These are phyloP conservation scores for Rosa hybrid DNA, from an alignment of 331 rosid genomes.

Conservation along the genomic window DNA sequence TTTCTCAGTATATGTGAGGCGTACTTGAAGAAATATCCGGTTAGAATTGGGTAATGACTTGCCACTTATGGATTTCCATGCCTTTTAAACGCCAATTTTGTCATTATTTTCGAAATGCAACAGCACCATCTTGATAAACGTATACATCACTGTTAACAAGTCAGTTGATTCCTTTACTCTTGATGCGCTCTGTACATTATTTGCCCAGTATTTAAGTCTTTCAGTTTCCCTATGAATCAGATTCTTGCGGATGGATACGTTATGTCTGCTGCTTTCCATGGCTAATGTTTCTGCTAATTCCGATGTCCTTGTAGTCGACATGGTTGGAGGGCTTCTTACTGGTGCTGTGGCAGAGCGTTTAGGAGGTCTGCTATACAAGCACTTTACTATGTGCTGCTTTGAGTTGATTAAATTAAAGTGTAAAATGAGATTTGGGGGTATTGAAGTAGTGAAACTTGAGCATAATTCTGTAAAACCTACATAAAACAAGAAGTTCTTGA, in stretches of 20 bases:
- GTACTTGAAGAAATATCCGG: constrained; percentile 83
- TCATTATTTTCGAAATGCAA: neutral
- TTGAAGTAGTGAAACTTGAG: constrained; percentile 2
- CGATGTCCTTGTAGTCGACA: constrained; percentile 80
- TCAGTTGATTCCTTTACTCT: constrained; percentile 4
- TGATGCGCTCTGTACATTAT: neutral
- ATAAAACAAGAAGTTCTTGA: neutral
- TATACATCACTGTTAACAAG: neutral
- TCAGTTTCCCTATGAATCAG: constrained; percentile 42
- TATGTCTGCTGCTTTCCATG: constrained; percentile 84
- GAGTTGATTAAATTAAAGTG: neutral
- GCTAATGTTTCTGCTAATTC: constrained; percentile 86
- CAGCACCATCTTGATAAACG: neutral
- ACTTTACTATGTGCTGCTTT: constrained; percentile 17
- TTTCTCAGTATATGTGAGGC: constrained; percentile 88
- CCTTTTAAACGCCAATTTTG: neutral
- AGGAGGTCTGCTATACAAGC: constrained; percentile 66
- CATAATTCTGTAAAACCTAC: neutral
- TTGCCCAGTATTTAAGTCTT: neutral
- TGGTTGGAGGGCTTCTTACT: constrained; percentile 90
- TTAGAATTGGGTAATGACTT: constrained; percentile 70
- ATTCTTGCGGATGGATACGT: constrained; percentile 81
- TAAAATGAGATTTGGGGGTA: neutral
- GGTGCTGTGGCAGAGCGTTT: constrained; percentile 93
- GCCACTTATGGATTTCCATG: neutral